phyloP scores from a whole-genome alignment of 2,329 filamentous ascomycete species.

The Diaporthe sp. region DNA sequence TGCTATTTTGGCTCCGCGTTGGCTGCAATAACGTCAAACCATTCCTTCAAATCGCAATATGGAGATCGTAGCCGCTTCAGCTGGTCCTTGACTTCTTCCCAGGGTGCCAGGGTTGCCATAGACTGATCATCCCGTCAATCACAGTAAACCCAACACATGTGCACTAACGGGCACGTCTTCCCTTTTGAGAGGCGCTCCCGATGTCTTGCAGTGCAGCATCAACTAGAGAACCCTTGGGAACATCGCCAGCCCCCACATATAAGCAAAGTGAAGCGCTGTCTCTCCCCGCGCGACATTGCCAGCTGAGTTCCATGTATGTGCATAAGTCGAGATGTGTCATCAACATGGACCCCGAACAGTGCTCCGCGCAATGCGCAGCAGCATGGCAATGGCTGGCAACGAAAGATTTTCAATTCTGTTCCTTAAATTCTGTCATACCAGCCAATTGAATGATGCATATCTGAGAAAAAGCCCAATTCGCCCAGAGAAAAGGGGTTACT shows the following conservation, averaged over 20 bases:
- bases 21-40: constrained; percentile 2
- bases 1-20: constrained; percentile 8
- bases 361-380: neutral
- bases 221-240: too few relatives aligned
- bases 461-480: accelerated
- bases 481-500: neutral
- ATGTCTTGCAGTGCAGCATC: constrained; percentile 15
- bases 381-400: too few relatives aligned
- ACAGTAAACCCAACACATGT: neutral
- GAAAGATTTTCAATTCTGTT: too few relatives aligned
- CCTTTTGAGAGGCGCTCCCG: neutral
- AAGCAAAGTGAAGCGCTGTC: too few relatives aligned
- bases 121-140: neutral
- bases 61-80: neutral
- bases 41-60: neutral
- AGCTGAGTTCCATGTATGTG: neutral
- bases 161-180: neutral
- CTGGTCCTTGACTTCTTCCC: neutral
- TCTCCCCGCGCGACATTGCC: neutral
- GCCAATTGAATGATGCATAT: too few relatives aligned
- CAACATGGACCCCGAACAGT: neutral
- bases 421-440: neutral
- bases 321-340: neutral
- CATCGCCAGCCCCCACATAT: neutral
- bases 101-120: too few relatives aligned